Evolutionary conservation across 2,329 filamentous ascomycete genomes (phyloP).

Genomic region (Aureobasidium sp.): DNA sequence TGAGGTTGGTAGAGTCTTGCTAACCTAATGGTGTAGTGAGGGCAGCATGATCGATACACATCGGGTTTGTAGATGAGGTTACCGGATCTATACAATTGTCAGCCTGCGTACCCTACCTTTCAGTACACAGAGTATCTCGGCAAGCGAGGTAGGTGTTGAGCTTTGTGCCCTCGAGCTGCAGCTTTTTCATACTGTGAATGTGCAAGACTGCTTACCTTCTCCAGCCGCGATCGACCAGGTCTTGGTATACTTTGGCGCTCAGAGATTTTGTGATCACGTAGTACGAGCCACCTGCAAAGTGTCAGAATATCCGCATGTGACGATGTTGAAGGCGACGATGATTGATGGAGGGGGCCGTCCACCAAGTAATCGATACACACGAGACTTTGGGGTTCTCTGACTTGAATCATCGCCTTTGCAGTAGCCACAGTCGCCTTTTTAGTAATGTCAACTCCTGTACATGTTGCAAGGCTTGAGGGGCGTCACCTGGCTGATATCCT

Average conservation of each 20-base stretch:
- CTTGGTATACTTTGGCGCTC: conserved; percentile 62
- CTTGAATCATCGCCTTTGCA: conserved; percentile 42
- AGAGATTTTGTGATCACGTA: conserved; percentile 58
- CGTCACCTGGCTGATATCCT: conserved; percentile 37
- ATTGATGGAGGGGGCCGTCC: not conserved
- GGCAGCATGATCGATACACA: conserved; percentile 75
- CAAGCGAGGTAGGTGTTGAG: not conserved
- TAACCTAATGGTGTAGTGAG: conserved; percentile 72
- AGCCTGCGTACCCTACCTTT: not conserved
- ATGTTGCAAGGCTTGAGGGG: not conserved
- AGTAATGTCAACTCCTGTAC: not conserved
- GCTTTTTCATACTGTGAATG: not conserved
- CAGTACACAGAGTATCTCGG: not conserved
- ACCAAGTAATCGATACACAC: conserved; percentile 33
- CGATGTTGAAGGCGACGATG: not conserved
- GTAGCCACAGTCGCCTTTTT: conserved; percentile 40
- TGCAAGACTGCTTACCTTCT: conserved; percentile 54
- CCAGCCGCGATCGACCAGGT: conserved; percentile 68
- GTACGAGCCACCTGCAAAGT: conserved; percentile 59
- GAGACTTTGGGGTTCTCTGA: conserved; percentile 41
- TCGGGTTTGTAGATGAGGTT: conserved; percentile 71
- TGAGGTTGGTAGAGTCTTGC: not conserved
- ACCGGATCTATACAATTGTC: conserved; percentile 36
- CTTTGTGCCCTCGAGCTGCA: not conserved
- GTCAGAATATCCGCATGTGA: conserved; percentile 20